Evolutionary conservation across 2,329 filamentous ascomycete genomes (phyloP).

Genomic region (Clarireedia monteithiana): DNA sequence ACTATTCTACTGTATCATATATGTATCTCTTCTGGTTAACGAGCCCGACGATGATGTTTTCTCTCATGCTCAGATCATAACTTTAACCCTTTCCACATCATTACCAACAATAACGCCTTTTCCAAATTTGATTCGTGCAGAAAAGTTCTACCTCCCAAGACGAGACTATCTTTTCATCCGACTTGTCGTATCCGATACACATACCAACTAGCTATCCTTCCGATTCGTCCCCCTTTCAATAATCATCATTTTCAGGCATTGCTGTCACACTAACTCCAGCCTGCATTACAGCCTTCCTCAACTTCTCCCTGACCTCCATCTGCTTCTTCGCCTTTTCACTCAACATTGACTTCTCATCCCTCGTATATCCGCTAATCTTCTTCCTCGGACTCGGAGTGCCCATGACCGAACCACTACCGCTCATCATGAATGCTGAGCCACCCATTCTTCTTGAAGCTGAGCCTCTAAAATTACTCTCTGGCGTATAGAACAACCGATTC

Average conservation of each 20-base stretch:
- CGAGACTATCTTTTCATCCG: no score
- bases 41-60: no score
- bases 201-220: neutral
- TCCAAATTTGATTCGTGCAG: neutral
- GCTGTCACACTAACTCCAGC: conserved; percentile 23
- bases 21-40: neutral
- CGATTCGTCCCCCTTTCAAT: neutral
- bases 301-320: conserved; percentile 43
- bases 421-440: conserved; percentile 2
- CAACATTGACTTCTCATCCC: conserved; percentile 49
- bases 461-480: conserved; percentile 23
- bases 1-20: neutral
- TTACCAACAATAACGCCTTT: neutral
- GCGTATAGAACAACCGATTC: conserved; percentile 24
- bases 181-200: neutral
- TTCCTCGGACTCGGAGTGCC: conserved; percentile 38
- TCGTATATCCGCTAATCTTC: conserved; percentile 54
- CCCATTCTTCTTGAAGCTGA: conserved; percentile 17
- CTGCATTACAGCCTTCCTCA: conserved; percentile 32
- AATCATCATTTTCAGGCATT: conserved; percentile 22
- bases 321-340: conserved; percentile 47
- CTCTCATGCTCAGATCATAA: no score
- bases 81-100: neutral
- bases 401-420: conserved; percentile 22
- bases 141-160: neutral